Evolutionary conservation across 805 yeast genomes (phyloP), one percentile per base, ranked within the genome.

Genomic region (Sugiyamaella americana): DNA sequence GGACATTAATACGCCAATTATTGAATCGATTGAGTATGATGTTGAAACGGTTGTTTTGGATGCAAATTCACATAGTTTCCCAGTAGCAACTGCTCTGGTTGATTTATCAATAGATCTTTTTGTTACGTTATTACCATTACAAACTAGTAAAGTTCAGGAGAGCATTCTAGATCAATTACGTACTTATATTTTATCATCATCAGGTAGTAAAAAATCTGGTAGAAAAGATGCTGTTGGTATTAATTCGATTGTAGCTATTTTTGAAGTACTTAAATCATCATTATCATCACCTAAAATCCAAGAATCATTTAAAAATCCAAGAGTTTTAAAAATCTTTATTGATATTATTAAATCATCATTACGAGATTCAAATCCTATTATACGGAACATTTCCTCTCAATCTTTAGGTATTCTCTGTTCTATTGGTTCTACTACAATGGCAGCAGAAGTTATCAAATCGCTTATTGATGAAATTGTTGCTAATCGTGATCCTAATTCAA

Each of bases 131-230:
- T 83, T 91, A 53, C 86, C 94, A 0, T 69, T 72, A 48, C 74
- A 91, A 54, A 78, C 89, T 5, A 65, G 78, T 3, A 85, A 87
- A 51, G 84, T 93, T 44, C 97, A 91, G 58, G 81, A 83, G 48
- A 87, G 97, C 1, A 71, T 93, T n/a, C 64, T 93, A 18, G 97
- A 91, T 57, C 85, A 81, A 45, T 64, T 93, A 51, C 74, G 88
- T 53, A 69, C 82, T 2, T 70, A 74, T 16, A 51, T 82, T 34
- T 35, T 35, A 21, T 8, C 18, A 17, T 56, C 51, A 2, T 22
- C 54, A 4, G 41, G 52, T 19, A 60, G 3, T 8, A 46, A 40
- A 18, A 57, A 65, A 1, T 53, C 62, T 1, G 57, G 67, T 5
- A 64, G 73, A 32, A 60, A 63, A 16, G 60, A 62, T 0, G 85